These are phyloP conservation scores for Sarcodon sp. DNA, from an alignment of 768 basidiomycete genomes.

Conservation along the genomic window DNA sequence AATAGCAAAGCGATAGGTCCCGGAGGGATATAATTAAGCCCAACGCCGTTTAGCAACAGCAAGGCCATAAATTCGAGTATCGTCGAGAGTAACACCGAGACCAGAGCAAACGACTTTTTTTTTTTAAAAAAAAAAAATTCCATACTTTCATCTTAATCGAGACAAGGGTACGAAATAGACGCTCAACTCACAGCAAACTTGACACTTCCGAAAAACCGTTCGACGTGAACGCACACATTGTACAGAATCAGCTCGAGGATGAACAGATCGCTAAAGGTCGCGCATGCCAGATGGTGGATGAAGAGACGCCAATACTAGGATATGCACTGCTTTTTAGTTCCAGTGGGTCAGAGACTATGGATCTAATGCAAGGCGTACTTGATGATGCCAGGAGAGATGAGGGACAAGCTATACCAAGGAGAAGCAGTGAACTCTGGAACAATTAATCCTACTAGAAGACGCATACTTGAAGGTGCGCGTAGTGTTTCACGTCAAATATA, in stretches of 20 bases:
- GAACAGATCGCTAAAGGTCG: conserved; percentile 79
- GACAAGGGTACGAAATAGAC: background rate
- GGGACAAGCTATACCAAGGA: conserved; percentile 50
- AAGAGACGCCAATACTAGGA: conserved; percentile 77
- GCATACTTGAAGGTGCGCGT: conserved; percentile 71
- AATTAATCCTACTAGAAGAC: conserved; percentile 2
- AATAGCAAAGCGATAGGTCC: conserved; percentile 72
- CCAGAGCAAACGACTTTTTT: conserved; percentile 61
- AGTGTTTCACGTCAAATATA: conserved; percentile 80
- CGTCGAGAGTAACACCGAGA: conserved; percentile 54
- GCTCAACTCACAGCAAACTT: conserved; percentile 66
- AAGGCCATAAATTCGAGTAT: conserved; percentile 55
- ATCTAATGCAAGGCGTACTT: conserved; percentile 32
- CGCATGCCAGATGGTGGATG: conserved; percentile 62
- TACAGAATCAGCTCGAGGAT: conserved; percentile 65
- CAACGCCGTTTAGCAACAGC: conserved; percentile 42
- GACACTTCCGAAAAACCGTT: conserved; percentile 75
- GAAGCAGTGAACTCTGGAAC: background rate
- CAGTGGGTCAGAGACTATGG: conserved; percentile 16
- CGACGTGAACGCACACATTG: conserved; percentile 56
- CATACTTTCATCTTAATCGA: background rate
- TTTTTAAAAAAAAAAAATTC: conserved; percentile 3
- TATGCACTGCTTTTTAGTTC: conserved; percentile 11
- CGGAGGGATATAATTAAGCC: conserved; percentile 62
- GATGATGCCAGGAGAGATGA: conserved; percentile 82